Conservation (phyloP, 345 rosid genomes). For the Viola odorata region DNA sequence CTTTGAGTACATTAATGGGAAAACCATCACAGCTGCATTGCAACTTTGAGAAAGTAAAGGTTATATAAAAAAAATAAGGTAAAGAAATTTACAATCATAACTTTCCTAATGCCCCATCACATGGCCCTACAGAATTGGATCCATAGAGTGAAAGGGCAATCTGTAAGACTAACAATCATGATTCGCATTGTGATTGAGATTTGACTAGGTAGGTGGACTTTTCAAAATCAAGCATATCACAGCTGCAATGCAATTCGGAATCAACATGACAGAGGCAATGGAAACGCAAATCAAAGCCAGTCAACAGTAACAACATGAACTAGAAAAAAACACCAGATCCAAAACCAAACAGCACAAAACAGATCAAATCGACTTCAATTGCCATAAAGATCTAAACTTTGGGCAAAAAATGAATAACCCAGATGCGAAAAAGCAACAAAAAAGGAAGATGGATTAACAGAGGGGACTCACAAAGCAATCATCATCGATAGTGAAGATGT, state of each 20-base stretch:
- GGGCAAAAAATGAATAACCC: not conserved
- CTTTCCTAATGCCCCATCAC: not conserved
- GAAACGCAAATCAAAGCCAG: not conserved
- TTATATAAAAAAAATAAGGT: not conserved
- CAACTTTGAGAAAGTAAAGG: not conserved
- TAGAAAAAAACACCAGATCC: conserved; percentile 2
- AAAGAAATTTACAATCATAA: not conserved
- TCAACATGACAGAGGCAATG: not conserved
- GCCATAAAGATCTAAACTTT: conserved; percentile 12
- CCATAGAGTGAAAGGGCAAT: no score
- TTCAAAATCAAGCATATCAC: not conserved
- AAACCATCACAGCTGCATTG: not conserved
- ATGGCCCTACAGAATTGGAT: no score
- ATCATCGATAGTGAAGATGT: conserved; percentile 91
- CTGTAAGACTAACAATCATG: no score
- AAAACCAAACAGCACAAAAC: not conserved
- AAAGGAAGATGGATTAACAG: not conserved
- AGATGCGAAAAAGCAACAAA: conserved; percentile 4
- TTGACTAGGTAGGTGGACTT: not conserved
- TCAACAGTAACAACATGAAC: not conserved
- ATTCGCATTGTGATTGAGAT: no score
- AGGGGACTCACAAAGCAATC: conserved; percentile 80
- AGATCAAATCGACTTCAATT: not conserved
- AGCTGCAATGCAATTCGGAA: not conserved
- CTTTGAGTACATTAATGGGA: not conserved